Evolutionary conservation across 345 rosid species (phyloP), one percentile per base, ranked within the genome.

Genomic region (Kandelia obovata): DNA sequence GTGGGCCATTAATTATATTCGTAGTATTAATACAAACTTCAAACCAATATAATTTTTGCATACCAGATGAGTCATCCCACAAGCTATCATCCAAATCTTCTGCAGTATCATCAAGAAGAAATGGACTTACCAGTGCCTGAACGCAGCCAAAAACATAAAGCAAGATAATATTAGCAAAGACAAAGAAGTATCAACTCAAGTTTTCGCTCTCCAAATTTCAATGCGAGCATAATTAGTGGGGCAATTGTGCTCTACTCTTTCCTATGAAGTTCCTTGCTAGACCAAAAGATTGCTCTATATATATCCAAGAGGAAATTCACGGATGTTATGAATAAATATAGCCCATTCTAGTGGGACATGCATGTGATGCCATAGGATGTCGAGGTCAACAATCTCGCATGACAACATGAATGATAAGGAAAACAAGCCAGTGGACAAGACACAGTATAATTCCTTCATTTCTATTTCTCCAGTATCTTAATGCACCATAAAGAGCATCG

Each of bases 41-140:
- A 39, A 67, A 37, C 64, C 68, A 67, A 62, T 25, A 30, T 28
- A 35, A 32, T 20, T 19, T 20, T 52, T 62, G 27, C 46, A 67
- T 86, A 92, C 96, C 94, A 78, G 80, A 70, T 71, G 69, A 61
- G 58, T 69, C 71, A 69, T 66, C 65, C 59, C 69, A 68, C 65
- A 34, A 58, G 32, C 74, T 63, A 1, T 78, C 85, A 72, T 77
- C 80, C 23, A 67, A 37, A 73, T 79, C 80, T 67, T 80, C 87
- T 25, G 69, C 49, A 0, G 86, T 74, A 57, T 95, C 97, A 65
- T 87, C 96, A 15, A 87, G 80, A 72, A 95, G 97, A 79, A 90
- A 92, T 20, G 87, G 77, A 80, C 92, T 89, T 46, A 92, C 86
- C 73, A 95, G 83, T 77, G 98, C 96, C 99, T 95, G 65, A 32